phyloP scores from a whole-genome alignment of 2,329 filamentous ascomycete genomes.

The Tolypocladium cylindrosporum region DNA sequence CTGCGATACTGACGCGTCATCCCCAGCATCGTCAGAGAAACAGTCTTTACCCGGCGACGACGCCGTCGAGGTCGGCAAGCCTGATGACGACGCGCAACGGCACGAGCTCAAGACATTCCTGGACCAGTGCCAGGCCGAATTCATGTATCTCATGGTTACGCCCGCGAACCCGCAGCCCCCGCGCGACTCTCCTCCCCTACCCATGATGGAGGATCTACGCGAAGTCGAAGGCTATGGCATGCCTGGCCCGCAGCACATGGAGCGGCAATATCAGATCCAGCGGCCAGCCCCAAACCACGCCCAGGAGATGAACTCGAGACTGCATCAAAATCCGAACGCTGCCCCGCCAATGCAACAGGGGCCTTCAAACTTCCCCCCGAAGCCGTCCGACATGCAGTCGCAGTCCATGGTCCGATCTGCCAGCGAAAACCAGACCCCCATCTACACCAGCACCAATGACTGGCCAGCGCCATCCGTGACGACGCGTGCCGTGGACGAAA shows the following conservation, averaged over 20 bases:
- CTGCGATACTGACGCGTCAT: conserved; percentile 6
- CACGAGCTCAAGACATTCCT: conserved; percentile 50
- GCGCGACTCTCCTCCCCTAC: conserved; percentile 50
- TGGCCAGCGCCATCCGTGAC: conserved; percentile 24
- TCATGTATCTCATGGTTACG: conserved; percentile 58
- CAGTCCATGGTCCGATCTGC: conserved; percentile 44
- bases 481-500: conserved; percentile 24
- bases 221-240: conserved; percentile 43
- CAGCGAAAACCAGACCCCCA: conserved; percentile 34
- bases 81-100: conserved; percentile 40
- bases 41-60: conserved; percentile 33
- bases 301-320: conserved; percentile 42
- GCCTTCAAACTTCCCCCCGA: conserved; percentile 21
- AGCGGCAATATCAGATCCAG: conserved; percentile 28
- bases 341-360: conserved; percentile 41
- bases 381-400: conserved; percentile 28
- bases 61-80: conserved; percentile 34
- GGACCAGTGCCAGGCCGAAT: conserved; percentile 55
- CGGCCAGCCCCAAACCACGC: conserved; percentile 45
- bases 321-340: conserved; percentile 47
- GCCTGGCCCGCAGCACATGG: conserved; percentile 30
- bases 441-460: conserved; percentile 26
- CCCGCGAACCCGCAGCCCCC: conserved; percentile 56
- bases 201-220: conserved; percentile 48
- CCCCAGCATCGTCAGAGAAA: conserved; percentile 31